phyloP scores from a whole-genome alignment of 176 grass and related monocot genomes.

The Lolium multiflorum region DNA sequence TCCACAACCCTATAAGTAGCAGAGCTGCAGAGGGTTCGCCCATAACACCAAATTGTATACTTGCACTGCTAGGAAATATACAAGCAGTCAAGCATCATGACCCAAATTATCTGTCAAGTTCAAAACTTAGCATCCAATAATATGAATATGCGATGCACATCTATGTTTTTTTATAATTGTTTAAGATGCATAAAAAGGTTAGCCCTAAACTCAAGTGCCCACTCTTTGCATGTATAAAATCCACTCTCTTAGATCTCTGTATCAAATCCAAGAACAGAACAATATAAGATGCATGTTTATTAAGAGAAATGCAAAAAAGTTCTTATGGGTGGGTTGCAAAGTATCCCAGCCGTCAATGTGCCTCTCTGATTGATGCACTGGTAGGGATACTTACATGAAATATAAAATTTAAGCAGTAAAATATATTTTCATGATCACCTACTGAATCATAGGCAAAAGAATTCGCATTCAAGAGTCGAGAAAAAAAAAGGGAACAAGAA shows the following conservation, averaged over 20 bases:
- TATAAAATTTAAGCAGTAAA: slow-evolving; percentile 8
- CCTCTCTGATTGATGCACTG: background rate
- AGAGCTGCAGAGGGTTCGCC: background rate
- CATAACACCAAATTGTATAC: background rate
- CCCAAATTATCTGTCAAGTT: slow-evolving; percentile 10
- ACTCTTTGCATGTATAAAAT: background rate
- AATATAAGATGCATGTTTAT: background rate
- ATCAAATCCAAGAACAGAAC: slow-evolving; percentile 9
- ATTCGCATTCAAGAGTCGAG: background rate
- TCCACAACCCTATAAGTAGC: slow-evolving; percentile 30
- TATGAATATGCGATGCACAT: background rate
- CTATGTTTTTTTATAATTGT: background rate
- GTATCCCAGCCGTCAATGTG: background rate
- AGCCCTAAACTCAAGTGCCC: background rate
- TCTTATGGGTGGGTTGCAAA: background rate
- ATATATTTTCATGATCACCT: background rate
- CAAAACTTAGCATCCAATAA: background rate
- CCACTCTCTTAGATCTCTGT: slow-evolving; percentile 17
- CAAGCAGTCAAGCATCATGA: background rate
- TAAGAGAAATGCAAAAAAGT: slow-evolving; percentile 15
- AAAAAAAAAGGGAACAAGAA: background rate
- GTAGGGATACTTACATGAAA: slow-evolving; percentile 21
- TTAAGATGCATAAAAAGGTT: background rate
- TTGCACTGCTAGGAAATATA: slow-evolving; percentile 4
- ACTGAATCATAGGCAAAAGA: slow-evolving; percentile 32